Percentiles rank a stretch among this genome's conserved stretches.
These are phyloP conservation scores for Aspergillus nidulans DNA, from an alignment of 495 filamentous ascomycete species.

Conservation along the genomic window DNA sequence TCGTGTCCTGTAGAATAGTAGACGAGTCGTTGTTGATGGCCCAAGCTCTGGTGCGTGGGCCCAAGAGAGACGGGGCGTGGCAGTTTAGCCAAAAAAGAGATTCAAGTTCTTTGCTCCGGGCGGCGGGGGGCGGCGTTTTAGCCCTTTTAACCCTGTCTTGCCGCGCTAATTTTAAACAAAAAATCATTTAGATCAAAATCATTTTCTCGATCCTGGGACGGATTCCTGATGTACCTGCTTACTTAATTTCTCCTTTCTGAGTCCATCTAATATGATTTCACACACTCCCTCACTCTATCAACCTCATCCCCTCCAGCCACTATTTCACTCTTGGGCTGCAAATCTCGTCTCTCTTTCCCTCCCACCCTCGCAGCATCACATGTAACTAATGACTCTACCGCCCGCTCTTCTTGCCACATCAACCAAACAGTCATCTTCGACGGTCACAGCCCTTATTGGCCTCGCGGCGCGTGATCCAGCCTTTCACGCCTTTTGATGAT, in stretches of 20 bases:
- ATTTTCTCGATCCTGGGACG: slow-evolving; percentile 14
- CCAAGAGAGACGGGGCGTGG: slow-evolving; percentile 18
- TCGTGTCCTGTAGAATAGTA: neutral
- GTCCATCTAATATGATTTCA: neutral
- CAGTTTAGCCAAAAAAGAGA: slow-evolving; percentile 17
- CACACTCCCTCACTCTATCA: neutral
- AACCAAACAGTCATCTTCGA: slow-evolving; percentile 6
- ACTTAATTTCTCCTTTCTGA: slow-evolving; percentile 1
- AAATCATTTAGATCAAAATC: slow-evolving; percentile 8
- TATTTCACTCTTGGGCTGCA: neutral
- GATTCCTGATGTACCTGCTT: neutral
- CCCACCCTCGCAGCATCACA: neutral
- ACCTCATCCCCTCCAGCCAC: neutral
- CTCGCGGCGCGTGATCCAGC: slow-evolving; percentile 16
- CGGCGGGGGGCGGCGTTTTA: slow-evolving; percentile 10
- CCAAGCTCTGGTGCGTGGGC: slow-evolving; percentile 19
- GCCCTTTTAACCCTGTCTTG: slow-evolving; percentile 25
- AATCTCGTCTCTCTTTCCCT: neutral
- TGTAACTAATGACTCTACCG: neutral
- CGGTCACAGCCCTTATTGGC: slow-evolving; percentile 19
- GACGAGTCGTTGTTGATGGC: neutral
- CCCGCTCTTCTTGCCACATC: slow-evolving; percentile 13
- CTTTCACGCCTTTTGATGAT: slow-evolving; percentile 11
- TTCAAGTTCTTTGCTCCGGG: slow-evolving; percentile 16
- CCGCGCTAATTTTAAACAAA: slow-evolving; percentile 10